These are phyloP conservation scores for Leptographium radiaticola DNA, from an alignment of 2,329 filamentous ascomycete species.

Conservation along the genomic window DNA sequence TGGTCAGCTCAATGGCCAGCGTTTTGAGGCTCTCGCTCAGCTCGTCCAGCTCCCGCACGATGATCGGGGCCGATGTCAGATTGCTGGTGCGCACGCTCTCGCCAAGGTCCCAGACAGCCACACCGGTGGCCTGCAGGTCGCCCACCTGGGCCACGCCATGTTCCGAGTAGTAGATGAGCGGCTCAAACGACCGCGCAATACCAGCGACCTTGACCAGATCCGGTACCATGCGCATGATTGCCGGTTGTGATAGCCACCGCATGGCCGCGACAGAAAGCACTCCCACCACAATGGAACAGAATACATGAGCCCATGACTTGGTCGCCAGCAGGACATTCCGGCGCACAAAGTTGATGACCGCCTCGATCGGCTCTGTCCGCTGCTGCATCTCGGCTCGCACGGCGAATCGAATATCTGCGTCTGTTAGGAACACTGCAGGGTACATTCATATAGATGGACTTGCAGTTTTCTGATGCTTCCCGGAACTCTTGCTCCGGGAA, in stretches of 20 bases:
- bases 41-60: conserved; percentile 74
- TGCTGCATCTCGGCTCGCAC: conserved; percentile 81
- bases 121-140: conserved; percentile 78
- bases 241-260: conserved; percentile 56
- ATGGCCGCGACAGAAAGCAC: conserved; percentile 53
- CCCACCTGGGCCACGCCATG: conserved; percentile 76
- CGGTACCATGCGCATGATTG: conserved; percentile 52
- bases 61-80: conserved; percentile 78
- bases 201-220: conserved; percentile 85
- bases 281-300: conserved; percentile 46
- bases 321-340: conserved; percentile 47
- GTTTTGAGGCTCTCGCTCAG: conserved; percentile 76
- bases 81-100: conserved; percentile 83
- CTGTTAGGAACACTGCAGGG: not conserved
- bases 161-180: conserved; percentile 88
- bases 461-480: conserved; percentile 36
- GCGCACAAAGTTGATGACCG: conserved; percentile 51
- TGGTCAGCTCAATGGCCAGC: conserved; percentile 72
- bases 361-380: conserved; percentile 70
- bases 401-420: conserved; percentile 71
- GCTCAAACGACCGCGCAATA: conserved; percentile 83
- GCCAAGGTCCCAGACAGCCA: conserved; percentile 88
- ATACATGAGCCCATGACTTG: conserved; percentile 54
- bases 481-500: conserved; percentile 14
- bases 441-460: conserved; percentile 14